These are phyloP conservation scores for Termitomyces sp. DNA, from an alignment of 768 basidiomycete genomes.

Conservation along the genomic window DNA sequence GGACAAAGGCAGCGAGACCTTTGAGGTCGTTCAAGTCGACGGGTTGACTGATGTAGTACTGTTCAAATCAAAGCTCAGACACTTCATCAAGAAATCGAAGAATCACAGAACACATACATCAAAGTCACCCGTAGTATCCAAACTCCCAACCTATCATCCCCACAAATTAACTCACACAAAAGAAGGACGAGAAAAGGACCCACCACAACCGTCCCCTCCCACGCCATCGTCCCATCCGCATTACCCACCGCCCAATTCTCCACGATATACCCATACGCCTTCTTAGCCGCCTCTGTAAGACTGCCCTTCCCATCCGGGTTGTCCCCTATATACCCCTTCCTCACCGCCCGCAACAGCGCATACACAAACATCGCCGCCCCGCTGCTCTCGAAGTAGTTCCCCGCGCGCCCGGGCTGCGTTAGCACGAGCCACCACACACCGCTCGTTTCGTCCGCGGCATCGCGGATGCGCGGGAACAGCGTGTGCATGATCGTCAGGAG, in stretches of 20 bases:
- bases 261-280: constrained; percentile 36
- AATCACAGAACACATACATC: constrained; percentile 19
- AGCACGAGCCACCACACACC: constrained; percentile 50
- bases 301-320: constrained; percentile 28
- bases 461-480: constrained; percentile 28
- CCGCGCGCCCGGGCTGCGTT: constrained; percentile 35
- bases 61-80: neutral
- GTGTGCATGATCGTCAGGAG: constrained; percentile 28
- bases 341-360: constrained; percentile 36
- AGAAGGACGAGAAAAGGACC: constrained; percentile 8
- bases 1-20: constrained; percentile 36
- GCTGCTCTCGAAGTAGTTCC: constrained; percentile 47
- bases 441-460: constrained; percentile 30
- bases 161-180: neutral
- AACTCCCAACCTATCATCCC: constrained; percentile 31
- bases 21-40: constrained; percentile 39
- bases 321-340: constrained; percentile 28
- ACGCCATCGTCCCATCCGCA: constrained; percentile 37
- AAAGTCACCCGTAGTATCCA: constrained; percentile 31
- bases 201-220: constrained; percentile 40
- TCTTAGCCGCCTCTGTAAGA: constrained; percentile 29
- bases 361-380: constrained; percentile 43
- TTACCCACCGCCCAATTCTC: constrained; percentile 35
- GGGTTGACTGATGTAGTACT: constrained; percentile 39
- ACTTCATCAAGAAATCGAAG: neutral